Evolutionary conservation across 2,329 filamentous ascomycete species (phyloP), one percentile per base, ranked within the genome.

Genomic region (Exophiala viscosa): DNA sequence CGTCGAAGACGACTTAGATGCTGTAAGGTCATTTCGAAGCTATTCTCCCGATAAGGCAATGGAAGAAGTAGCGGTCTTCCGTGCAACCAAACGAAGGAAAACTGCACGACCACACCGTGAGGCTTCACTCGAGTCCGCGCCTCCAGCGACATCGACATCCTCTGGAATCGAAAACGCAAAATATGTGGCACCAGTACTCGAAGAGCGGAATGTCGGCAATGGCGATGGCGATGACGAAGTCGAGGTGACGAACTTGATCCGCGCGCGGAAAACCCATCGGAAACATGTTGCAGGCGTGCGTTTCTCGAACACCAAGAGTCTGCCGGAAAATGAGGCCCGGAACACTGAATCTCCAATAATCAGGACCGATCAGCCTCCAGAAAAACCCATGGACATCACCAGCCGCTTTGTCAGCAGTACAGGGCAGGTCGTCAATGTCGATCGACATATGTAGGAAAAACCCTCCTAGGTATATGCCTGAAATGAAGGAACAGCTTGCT

Each of bases 371-470:
- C 48, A 62, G 20, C 45, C 47, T 33, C 54, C 41, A 3, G 50
- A 62, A 15, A 64, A 61, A 33, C 50, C 74, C 35, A 69, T 68
- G 45, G 68, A 70, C 6, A 75, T 76, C 54, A 67, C 67, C 42
- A 73, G 76, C 47, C 76, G 81, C 31, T 85, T 85, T 60, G 76
- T 80, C 11, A 74, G 74, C 48, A 78, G 82, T 61, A 83, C 80
- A 0, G 82, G 81, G 1, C 78, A 81, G 59, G 74, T 77, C 3
- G 74, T 77, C 14, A 80, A 83, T 50, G 73, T 76, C 34, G 80
- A 85, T 64, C 80, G 76, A 66, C 81, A 85, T 67, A 83, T 85
- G 82, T 85, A 78, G 76, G 81, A 74, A 50, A 49, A 44, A 47
- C 48, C 46, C 33, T 51, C 48, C 11, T 34, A 14, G 7, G 42